Evolutionary conservation across 169 alveolate genomes (phyloP).

Genomic region (Eimeria brunetti): DNA sequence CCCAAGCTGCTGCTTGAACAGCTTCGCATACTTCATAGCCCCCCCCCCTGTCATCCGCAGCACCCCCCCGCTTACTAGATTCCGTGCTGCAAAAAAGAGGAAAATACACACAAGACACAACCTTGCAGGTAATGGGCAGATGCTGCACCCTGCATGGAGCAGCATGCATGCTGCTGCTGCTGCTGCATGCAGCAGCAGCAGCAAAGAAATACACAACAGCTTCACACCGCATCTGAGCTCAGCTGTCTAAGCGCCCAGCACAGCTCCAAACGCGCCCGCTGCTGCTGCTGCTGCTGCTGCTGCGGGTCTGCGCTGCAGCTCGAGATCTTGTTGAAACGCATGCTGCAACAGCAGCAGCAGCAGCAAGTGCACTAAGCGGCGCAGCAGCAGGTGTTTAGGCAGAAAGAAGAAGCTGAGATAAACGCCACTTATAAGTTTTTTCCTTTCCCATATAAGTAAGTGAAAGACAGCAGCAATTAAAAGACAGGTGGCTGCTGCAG

Average conservation of each 20-base stretch:
- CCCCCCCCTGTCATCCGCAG: constrained; percentile 93
- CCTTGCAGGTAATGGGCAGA: background rate
- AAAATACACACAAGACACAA: background rate
- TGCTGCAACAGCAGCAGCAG: too few species aligned
- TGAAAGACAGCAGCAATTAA: too few species aligned
- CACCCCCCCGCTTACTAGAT: constrained; percentile 66
- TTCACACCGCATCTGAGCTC: background rate
- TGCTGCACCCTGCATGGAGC: background rate
- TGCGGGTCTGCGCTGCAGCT: too few species aligned
- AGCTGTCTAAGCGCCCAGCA: background rate
- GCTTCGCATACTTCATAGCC: constrained; percentile 87
- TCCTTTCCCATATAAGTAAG: too few species aligned
- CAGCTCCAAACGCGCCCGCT: background rate
- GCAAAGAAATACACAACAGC: background rate
- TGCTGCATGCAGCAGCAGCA: too few species aligned
- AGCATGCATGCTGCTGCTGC: too few species aligned
- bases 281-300: constrained; percentile 1
- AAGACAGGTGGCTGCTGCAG: too few species aligned
- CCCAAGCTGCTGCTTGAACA: constrained; percentile 85
- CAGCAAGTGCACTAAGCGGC: too few species aligned
- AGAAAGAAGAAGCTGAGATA: too few species aligned
- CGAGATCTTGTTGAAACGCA: too few species aligned
- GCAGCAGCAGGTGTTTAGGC: too few species aligned
- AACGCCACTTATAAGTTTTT: too few species aligned
- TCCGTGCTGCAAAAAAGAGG: constrained; percentile 46